Evolutionary conservation across 129 eudicot species (phyloP).

Genomic region (Gnaphalium uliginosum): DNA sequence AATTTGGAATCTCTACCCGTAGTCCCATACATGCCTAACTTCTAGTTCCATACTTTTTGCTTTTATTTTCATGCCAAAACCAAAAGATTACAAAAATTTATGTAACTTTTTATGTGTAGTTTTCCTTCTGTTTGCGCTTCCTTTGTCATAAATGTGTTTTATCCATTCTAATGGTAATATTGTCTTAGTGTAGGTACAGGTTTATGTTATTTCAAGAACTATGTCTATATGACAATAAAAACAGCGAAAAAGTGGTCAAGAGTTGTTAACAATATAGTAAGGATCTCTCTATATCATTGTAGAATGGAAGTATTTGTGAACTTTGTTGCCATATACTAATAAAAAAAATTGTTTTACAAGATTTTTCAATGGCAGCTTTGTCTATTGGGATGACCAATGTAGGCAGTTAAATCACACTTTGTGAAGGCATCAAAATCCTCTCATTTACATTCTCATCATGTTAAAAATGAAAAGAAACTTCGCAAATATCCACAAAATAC

Average conservation of each 20-base stretch:
- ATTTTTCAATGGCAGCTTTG: neutral
- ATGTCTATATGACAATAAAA: constrained; percentile 28
- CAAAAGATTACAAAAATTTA: neutral
- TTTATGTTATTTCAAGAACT: constrained; percentile 23
- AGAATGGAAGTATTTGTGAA: constrained; percentile 14
- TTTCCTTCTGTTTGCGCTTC: neutral
- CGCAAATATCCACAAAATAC: too few relatives aligned
- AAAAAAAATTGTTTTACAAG: constrained; percentile 27
- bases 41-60: neutral
- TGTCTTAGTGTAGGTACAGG: constrained; percentile 14
- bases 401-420: constrained; percentile 21
- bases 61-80: neutral
- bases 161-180: neutral
- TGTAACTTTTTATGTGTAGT: neutral
- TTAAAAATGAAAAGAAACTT: too few relatives aligned
- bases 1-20: neutral
- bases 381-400: constrained; percentile 8
- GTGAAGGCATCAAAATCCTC: too few relatives aligned
- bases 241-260: constrained; percentile 4
- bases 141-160: neutral
- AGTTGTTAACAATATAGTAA: neutral
- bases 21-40: neutral
- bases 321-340: constrained; percentile 20
- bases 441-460: too few relatives aligned
- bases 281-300: constrained; percentile 12